These are phyloP conservation scores for Testicularia cyperi DNA, from an alignment of 1,284 basidiomycete genomes.

Conservation along the genomic window DNA sequence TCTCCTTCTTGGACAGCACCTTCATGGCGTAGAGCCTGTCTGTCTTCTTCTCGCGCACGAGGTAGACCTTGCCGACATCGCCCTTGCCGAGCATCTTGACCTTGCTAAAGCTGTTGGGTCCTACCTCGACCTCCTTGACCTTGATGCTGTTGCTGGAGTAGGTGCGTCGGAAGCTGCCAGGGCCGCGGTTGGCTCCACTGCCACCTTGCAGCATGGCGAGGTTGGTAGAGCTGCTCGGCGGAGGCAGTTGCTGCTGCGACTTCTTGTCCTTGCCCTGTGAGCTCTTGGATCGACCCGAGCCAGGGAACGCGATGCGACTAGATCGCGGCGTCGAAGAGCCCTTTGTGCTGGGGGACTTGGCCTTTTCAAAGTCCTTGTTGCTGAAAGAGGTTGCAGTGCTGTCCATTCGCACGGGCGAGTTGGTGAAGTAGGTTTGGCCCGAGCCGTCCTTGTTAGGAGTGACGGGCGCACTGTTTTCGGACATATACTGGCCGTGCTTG, in stretches of 20 bases:
- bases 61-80: conserved; percentile 58
- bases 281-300: conserved; percentile 41
- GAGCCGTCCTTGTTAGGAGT: conserved; percentile 13
- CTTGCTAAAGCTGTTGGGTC: conserved; percentile 54
- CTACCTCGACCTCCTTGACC: conserved; percentile 66
- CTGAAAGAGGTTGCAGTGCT: conserved; percentile 52
- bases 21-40: conserved; percentile 58
- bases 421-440: conserved; percentile 41
- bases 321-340: conserved; percentile 42
- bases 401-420: conserved; percentile 54
- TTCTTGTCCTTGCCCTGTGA: conserved; percentile 63
- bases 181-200: conserved; percentile 62
- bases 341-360: conserved; percentile 23
- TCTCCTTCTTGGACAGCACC: conserved; percentile 58
- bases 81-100: conserved; percentile 60
- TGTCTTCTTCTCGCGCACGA: conserved; percentile 54
- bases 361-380: conserved; percentile 55
- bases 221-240: conserved; percentile 69
- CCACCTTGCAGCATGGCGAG: conserved; percentile 42
- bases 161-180: conserved; percentile 76
- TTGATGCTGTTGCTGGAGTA: conserved; percentile 98
- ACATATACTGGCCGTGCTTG: conserved; percentile 14
- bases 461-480: conserved; percentile 11
- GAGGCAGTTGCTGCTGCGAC: conserved; percentile 73
- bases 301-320: conserved; percentile 45